Percentiles rank a stretch among this genome's conserved stretches.
Evolutionary conservation across 306 rosid species (phyloP).

Genomic region (Lathyrus aphaca): DNA sequence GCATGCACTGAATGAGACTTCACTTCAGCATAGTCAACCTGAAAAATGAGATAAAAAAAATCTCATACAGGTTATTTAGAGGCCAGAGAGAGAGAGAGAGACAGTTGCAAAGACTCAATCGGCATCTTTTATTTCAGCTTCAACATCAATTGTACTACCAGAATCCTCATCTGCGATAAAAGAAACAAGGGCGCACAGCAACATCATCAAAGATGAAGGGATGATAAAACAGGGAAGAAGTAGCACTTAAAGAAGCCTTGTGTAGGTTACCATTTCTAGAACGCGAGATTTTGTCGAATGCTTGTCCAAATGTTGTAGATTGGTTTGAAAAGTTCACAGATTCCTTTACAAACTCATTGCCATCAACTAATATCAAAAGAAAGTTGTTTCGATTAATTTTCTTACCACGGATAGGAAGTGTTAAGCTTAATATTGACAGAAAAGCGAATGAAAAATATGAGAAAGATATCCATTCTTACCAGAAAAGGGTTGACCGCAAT

Average conservation of each 20-base stretch:
- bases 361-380: slow-evolving; percentile 63
- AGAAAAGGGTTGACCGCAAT: slow-evolving; percentile 89
- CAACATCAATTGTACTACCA: slow-evolving; percentile 70
- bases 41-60: slow-evolving; percentile 26
- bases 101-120: slow-evolving; percentile 51
- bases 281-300: slow-evolving; percentile 65
- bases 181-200: background rate
- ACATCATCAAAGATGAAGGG: slow-evolving; percentile 13
- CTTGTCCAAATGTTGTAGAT: slow-evolving; percentile 83
- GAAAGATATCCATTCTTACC: slow-evolving; percentile 48
- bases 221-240: background rate
- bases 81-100: background rate
- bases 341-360: slow-evolving; percentile 83
- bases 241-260: slow-evolving; percentile 3
- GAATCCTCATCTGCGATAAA: slow-evolving; percentile 68
- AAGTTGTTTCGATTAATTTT: slow-evolving; percentile 11
- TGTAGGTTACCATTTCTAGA: slow-evolving; percentile 64
- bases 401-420: slow-evolving; percentile 10
- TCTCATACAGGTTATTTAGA: background rate
- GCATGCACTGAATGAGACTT: background rate
- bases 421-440: slow-evolving; percentile 5
- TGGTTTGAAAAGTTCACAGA: slow-evolving; percentile 76
- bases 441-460: background rate
- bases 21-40: slow-evolving; percentile 13
- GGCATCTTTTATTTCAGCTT: slow-evolving; percentile 91